These are phyloP conservation scores for Suillus bovinus DNA, from an alignment of 768 basidiomycete species.

Conservation along the genomic window DNA sequence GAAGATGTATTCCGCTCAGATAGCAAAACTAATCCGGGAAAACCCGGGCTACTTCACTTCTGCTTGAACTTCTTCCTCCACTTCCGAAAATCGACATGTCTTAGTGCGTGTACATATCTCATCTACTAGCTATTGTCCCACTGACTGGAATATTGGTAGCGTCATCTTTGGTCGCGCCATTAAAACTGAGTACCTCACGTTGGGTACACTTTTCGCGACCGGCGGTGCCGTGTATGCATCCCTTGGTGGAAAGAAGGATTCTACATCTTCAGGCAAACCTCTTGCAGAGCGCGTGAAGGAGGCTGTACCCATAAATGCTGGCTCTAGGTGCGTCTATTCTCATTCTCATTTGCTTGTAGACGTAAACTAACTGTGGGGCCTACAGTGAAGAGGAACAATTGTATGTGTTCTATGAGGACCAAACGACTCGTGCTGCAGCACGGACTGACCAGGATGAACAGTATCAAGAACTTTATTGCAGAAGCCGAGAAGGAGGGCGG, in stretches of 20 bases:
- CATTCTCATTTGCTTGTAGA: neutral
- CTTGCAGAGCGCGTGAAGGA: constrained; percentile 59
- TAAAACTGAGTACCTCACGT: constrained; percentile 79
- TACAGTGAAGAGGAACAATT: constrained; percentile 82
- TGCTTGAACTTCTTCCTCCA: constrained; percentile 8
- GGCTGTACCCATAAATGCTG: constrained; percentile 61
- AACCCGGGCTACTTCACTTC: constrained; percentile 26
- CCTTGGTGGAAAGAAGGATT: constrained; percentile 56
- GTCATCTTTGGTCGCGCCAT: constrained; percentile 76
- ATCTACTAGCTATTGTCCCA: constrained; percentile 8
- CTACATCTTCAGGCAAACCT: constrained; percentile 41
- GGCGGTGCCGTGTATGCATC: constrained; percentile 53
- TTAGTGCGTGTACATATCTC: constrained; percentile 35
- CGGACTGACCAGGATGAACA: constrained; percentile 53
- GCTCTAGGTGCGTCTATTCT: constrained; percentile 59
- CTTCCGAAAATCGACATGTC: constrained; percentile 38
- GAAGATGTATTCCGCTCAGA: too few species aligned
- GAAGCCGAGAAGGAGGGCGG: constrained; percentile 81
- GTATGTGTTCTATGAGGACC: constrained; percentile 46
- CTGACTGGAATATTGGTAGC: constrained; percentile 39
- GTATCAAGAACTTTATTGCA: constrained; percentile 77
- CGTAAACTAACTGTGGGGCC: constrained; percentile 16
- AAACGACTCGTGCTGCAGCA: constrained; percentile 26
- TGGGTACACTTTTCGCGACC: constrained; percentile 64
- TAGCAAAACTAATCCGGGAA: constrained; percentile 13